Conservation (phyloP, 1,284 basidiomycete genomes). For the Puccinia triticina region DNA sequence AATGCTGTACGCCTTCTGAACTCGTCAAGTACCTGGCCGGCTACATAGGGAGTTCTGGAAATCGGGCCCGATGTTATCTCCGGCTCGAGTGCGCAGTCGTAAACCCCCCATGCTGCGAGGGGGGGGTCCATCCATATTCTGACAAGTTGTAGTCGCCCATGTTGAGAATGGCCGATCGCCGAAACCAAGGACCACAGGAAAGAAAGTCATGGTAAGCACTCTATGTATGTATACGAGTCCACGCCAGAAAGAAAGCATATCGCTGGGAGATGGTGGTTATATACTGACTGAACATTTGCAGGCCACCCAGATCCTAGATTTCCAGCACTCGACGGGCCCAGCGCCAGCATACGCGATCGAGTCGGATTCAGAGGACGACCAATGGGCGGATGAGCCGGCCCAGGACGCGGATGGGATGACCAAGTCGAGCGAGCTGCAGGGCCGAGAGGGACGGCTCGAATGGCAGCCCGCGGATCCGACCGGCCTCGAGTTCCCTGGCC, state of each 20-base stretch:
- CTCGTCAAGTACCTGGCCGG: too few species aligned
- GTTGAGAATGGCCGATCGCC: too few species aligned
- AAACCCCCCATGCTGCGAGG: too few species aligned
- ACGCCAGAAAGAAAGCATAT: too few species aligned
- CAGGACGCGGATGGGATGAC: background rate
- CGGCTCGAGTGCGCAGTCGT: too few species aligned
- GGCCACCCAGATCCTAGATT: slow-evolving; percentile 7
- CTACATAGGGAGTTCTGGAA: too few species aligned
- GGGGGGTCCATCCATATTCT: too few species aligned
- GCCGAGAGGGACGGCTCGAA: background rate
- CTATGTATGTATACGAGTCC: too few species aligned
- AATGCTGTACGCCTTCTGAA: too few species aligned
- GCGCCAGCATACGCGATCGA: slow-evolving; percentile 34
- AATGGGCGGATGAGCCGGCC: slow-evolving; percentile 15
- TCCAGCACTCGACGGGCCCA: slow-evolving; percentile 9
- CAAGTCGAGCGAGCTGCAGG: background rate
- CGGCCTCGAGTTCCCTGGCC: background rate
- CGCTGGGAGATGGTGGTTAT: background rate
- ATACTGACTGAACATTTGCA: background rate
- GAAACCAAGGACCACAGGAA: too few species aligned
- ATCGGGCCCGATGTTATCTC: too few species aligned
- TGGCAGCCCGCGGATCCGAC: background rate
- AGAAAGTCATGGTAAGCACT: slow-evolving; percentile 15
- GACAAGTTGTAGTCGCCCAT: too few species aligned
- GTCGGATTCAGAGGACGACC: slow-evolving; percentile 36